Conservation (phyloP, 257 asterid genomes). For the Nemophila menziesii region DNA sequence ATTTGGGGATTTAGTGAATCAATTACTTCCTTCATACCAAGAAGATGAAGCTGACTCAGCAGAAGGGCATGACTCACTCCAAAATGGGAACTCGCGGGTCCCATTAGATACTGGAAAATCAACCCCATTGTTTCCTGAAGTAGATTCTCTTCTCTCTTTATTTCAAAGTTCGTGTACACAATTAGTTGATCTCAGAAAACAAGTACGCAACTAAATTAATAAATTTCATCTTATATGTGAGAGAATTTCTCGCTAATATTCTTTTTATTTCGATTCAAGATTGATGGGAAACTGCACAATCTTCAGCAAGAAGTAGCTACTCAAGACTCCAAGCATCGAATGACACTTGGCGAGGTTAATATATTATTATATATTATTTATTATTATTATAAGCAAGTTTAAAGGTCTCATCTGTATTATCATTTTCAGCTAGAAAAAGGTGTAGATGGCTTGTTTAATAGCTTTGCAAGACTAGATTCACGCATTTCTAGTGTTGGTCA, state of each 20-base stretch:
- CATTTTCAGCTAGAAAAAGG: conserved; percentile 87
- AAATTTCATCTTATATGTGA: neutral
- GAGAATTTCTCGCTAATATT: conserved; percentile 10
- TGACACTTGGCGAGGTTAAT: conserved; percentile 85
- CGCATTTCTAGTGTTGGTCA: conserved; percentile 99
- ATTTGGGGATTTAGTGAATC: conserved; percentile 81
- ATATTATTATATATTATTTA: too few relatives aligned
- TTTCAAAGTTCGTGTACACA: conserved; percentile 75
- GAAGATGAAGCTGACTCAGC: conserved; percentile 56
- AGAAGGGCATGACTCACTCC: conserved; percentile 50
- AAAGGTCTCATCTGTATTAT: conserved; percentile 4
- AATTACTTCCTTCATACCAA: conserved; percentile 77
- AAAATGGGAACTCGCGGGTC: conserved; percentile 66
- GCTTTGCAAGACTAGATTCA: conserved; percentile 89
- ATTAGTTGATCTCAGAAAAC: conserved; percentile 77
- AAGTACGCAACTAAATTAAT: conserved; percentile 28
- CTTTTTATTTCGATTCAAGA: conserved; percentile 29
- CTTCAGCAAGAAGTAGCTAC: conserved; percentile 70
- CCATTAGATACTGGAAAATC: conserved; percentile 55
- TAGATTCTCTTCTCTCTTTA: conserved; percentile 71
- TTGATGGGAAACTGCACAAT: conserved; percentile 77
- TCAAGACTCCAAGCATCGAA: conserved; percentile 88
- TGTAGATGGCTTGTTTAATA: conserved; percentile 89
- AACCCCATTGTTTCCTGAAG: conserved; percentile 84
- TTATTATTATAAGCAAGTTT: neutral